Evolutionary conservation across 176 grass and related monocot species (phyloP).

Genomic region (Dendrocalamus sinicus): DNA sequence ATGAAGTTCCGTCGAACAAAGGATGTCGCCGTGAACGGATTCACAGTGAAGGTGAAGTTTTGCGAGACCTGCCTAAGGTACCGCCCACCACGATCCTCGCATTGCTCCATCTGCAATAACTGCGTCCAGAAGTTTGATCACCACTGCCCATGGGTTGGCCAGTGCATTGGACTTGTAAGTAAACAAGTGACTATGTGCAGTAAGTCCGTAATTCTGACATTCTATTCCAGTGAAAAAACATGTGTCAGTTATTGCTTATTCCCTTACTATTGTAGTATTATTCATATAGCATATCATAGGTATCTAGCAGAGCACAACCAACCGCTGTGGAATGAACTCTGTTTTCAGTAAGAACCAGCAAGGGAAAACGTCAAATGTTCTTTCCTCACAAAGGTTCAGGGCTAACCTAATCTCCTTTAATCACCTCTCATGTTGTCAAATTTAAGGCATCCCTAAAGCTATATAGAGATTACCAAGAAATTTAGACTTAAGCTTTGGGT

Average conservation of each 20-base stretch:
- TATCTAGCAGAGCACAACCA: not conserved
- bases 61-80: conserved; percentile 73
- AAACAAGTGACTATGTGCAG: not conserved
- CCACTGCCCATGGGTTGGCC: conserved; percentile 83
- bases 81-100: conserved; percentile 58
- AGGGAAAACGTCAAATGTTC: not conserved
- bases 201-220: not conserved
- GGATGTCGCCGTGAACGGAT: conserved; percentile 61
- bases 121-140: conserved; percentile 76
- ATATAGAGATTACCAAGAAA: not conserved
- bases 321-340: not conserved
- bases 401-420: not conserved
- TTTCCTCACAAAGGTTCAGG: not conserved
- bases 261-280: not conserved
- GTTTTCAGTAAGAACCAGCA: not conserved
- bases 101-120: conserved; percentile 77
- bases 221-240: conserved; percentile 4
- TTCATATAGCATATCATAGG: not conserved
- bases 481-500: not conserved
- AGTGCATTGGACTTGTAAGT: conserved; percentile 79
- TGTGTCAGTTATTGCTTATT: not conserved
- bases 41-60: conserved; percentile 63
- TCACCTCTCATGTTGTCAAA: not conserved
- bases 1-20: conserved; percentile 51
- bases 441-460: too few species aligned